Percentiles rank a stretch among this genome's conserved stretches.
Evolutionary conservation across 441 rosid species (phyloP).

Genomic region (Melastoma candidum): DNA sequence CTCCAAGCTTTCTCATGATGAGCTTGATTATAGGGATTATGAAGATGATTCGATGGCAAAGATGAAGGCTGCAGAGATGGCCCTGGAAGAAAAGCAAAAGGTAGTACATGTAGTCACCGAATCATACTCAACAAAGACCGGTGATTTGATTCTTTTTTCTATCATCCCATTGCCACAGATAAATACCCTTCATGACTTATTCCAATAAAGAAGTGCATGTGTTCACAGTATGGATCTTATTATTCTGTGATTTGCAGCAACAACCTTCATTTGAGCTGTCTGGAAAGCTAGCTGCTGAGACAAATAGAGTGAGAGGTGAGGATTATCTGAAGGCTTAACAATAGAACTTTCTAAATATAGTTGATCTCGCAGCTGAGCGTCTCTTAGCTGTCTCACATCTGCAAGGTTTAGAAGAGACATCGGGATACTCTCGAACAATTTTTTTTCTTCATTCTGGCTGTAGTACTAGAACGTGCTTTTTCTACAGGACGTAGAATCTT

Average conservation of each 20-base stretch:
- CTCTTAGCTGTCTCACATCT: not conserved
- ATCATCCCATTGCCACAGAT: too few relatives aligned
- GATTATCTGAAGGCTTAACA: not conserved
- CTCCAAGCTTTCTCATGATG: too few relatives aligned
- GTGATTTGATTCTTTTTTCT: too few relatives aligned
- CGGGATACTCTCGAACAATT: too few relatives aligned
- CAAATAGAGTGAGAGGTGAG: conserved; percentile 80
- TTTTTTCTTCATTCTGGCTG: not conserved
- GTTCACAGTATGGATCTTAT: not conserved
- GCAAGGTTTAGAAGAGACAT: not conserved
- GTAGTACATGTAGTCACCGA: conserved; percentile 17
- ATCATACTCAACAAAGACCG: too few relatives aligned
- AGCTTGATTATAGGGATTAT: conserved; percentile 30
- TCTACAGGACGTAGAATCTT: too few relatives aligned
- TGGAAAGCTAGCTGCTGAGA: conserved; percentile 95
- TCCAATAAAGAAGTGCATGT: not conserved
- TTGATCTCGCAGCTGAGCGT: too few relatives aligned
- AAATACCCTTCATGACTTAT: too few relatives aligned
- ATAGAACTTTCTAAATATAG: too few relatives aligned
- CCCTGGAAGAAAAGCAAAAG: conserved; percentile 74
- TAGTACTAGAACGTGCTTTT: too few relatives aligned
- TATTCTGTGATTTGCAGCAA: conserved; percentile 39
- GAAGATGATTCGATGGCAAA: conserved; percentile 58
- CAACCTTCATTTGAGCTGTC: conserved; percentile 90
- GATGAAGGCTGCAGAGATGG: conserved; percentile 90